These are phyloP conservation scores for Digitaria exilis DNA, from an alignment of 202 grass and related monocot species.

Conservation along the genomic window DNA sequence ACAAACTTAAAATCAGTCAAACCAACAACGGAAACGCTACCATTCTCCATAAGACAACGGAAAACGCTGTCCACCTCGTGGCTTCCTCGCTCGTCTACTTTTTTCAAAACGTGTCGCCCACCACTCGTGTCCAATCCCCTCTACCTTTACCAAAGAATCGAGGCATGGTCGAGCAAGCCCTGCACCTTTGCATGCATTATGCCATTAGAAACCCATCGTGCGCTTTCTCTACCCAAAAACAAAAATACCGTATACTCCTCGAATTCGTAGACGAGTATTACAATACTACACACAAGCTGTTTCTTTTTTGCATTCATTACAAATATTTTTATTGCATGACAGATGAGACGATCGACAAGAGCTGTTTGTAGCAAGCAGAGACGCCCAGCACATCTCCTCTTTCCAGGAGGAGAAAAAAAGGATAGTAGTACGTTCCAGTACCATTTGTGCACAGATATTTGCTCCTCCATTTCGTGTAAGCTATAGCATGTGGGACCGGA, in stretches of 20 bases:
- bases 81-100: neutral
- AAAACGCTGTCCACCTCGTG: neutral
- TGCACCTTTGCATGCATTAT: neutral
- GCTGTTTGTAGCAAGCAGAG: neutral
- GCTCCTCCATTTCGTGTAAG: neutral
- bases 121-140: slow-evolving; percentile 15
- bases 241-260: no score
- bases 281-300: neutral
- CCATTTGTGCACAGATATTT: neutral
- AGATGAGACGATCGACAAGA: neutral
- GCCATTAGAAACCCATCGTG: neutral
- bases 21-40: neutral
- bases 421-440: neutral
- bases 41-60: neutral
- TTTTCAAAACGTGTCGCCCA: slow-evolving; percentile 13
- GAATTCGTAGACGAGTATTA: neutral
- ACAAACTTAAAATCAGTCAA: neutral
- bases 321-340: no score
- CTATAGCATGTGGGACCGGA: neutral
- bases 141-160: neutral
- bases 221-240: neutral
- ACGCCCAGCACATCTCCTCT: neutral
- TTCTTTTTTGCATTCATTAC: no score
- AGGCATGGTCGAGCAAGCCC: neutral
- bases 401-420: neutral